Percentiles rank a stretch among this genome's conserved stretches.
phyloP scores from a whole-genome alignment of 495 filamentous ascomycete genomes.

The Beverwykella pulmonaria region DNA sequence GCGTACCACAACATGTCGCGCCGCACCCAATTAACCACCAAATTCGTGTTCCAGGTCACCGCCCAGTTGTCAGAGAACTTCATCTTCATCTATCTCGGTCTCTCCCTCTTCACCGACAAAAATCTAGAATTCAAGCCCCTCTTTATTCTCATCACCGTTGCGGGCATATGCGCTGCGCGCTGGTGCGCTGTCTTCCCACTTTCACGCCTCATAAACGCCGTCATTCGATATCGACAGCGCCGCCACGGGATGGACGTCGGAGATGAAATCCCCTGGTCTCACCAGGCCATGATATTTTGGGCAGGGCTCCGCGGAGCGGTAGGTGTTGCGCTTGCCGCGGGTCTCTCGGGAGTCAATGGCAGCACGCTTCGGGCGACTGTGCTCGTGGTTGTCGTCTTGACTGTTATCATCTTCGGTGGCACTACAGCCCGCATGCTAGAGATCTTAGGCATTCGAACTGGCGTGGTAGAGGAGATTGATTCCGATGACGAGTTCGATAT shows the following conservation, averaged over 20 bases:
- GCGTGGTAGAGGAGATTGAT: conserved; percentile 93
- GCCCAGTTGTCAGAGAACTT: conserved; percentile 98
- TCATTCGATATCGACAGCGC: conserved; percentile 85
- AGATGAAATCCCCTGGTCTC: conserved; percentile 88
- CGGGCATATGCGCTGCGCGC: conserved; percentile 87
- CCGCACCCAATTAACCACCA: conserved; percentile 94
- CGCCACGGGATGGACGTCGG: conserved; percentile 75
- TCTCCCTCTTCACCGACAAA: conserved; percentile 89
- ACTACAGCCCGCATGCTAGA: conserved; percentile 99
- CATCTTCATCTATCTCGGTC: conserved; percentile 97
- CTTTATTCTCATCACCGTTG: conserved; percentile 88
- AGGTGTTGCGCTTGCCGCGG: conserved; percentile 92
- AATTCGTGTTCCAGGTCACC: conserved; percentile 94
- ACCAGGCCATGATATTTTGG: conserved; percentile 99
- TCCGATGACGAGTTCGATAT: conserved; percentile 99
- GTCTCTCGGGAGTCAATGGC: conserved; percentile 75
- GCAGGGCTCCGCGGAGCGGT: conserved; percentile 94
- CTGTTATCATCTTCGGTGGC: conserved; percentile 97
- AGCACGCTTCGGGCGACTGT: conserved; percentile 86
- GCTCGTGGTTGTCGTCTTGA: conserved; percentile 93
- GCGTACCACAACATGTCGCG: conserved; percentile 99
- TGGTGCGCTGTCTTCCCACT: conserved; percentile 95
- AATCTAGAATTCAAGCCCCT: conserved; percentile 88
- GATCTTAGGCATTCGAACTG: conserved; percentile 89
- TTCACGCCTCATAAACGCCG: conserved; percentile 87